Percentiles rank a stretch among this genome's conserved stretches.
phyloP scores from a whole-genome alignment of 495 filamentous ascomycete species.

The Talaromyces trachyspermus region DNA sequence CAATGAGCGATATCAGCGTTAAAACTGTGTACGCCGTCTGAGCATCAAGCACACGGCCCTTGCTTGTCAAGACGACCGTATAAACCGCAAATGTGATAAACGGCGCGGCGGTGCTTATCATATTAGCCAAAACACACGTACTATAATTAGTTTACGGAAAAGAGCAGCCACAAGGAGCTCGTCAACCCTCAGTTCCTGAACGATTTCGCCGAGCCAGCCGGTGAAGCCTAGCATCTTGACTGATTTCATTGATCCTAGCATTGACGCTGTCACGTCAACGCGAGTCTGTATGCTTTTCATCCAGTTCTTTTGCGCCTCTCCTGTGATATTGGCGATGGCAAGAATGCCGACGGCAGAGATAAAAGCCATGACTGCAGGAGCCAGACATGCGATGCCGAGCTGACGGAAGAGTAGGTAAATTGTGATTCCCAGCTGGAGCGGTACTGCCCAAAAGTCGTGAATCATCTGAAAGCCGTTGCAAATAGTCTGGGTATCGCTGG shows the following conservation, averaged over 20 bases:
- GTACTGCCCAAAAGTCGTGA: slow-evolving; percentile 46
- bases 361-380: slow-evolving; percentile 37
- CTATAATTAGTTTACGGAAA: slow-evolving; percentile 40
- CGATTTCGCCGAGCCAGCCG: slow-evolving; percentile 20
- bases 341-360: slow-evolving; percentile 3
- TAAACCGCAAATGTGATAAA: slow-evolving; percentile 2
- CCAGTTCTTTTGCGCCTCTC: slow-evolving; percentile 32
- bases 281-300: slow-evolving; percentile 49
- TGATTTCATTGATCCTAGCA: slow-evolving; percentile 51
- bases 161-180: slow-evolving; percentile 49
- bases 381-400: slow-evolving; percentile 36
- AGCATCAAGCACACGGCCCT: slow-evolving; percentile 47
- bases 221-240: slow-evolving; percentile 49
- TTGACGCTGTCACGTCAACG: slow-evolving; percentile 42
- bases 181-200: slow-evolving; percentile 45
- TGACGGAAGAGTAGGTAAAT: slow-evolving; percentile 42
- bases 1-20: slow-evolving; percentile 49
- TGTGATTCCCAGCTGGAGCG: slow-evolving; percentile 46
- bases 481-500: slow-evolving; percentile 47
- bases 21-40: slow-evolving; percentile 81
- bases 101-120: not conserved
- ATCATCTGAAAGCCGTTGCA: slow-evolving; percentile 27
- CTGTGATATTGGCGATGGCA: slow-evolving; percentile 2
- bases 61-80: not conserved
- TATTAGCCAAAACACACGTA: slow-evolving; percentile 1